Base-by-base conservation (phyloP, 768 basidiomycete species). In the Serendipita sp. region DNA sequence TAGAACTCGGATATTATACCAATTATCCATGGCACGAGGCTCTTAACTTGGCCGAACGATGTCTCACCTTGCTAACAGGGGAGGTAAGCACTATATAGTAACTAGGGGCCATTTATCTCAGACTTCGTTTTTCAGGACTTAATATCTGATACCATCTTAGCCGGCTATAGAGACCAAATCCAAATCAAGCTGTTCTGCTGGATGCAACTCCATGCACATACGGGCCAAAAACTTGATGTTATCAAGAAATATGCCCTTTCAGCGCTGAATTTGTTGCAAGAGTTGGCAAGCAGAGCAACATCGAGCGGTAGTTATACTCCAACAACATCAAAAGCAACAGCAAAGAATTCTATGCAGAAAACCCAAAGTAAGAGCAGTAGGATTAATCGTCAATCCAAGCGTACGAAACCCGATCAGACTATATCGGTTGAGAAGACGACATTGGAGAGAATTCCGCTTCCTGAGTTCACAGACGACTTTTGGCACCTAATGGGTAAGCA, bases 201-300 rank as follows among this genome's bases (percentile, higher is more conserved):
- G 30, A 34, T 16, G 41, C 41, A 41, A 41, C 13, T 41, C 7
- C 41, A 52, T 47, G 28, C 65, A 15, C 41, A 51, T 3, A 65
- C 48, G 16, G 56, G 66, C 5, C 74, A 74, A 47, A 69, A 71
- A 34, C 44, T 68, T 0, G 54, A 64, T n/a, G 65, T 70, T 8
- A 66, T 73, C 10, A 73, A 87, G 60, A 73, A 75, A 16, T 74
- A 80, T 32, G 65, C 71, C 0, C 78, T 78, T 0, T 65, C 72
- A 16, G 71, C 76, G 0, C 75, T 75, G 64, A 77, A 84, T 75
- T 76, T 86, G 86, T 66, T 64, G 76, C 72, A 8, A 46, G 41
- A 2, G 44, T 51, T 65, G 30, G 0, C 41, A 41, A 13, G 13
- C 13, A 5, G 13, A 13, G 41, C 41, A 13, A 41, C 41, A 41